Conservation (phyloP, 495 filamentous ascomycete species). For the Daldinia loculata region DNA sequence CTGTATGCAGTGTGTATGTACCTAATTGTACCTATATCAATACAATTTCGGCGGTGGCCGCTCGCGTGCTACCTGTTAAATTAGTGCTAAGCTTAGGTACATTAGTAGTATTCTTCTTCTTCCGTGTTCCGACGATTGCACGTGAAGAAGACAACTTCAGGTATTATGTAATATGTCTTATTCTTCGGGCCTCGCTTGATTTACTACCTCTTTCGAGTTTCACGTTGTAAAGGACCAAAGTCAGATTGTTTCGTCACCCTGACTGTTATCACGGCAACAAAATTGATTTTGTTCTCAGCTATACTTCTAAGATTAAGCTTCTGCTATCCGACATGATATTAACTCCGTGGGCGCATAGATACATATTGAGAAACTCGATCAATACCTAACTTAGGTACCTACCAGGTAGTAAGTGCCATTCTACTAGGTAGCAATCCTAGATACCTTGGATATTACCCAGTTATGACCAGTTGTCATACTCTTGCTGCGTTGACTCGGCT, state of each 20-base stretch:
- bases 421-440: too few relatives aligned
- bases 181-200: too few relatives aligned
- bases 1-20: neutral
- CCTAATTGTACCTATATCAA: constrained; percentile 7
- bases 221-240: neutral
- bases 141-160: constrained; percentile 29
- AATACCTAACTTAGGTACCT: too few relatives aligned
- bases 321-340: neutral
- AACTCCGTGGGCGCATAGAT: neutral
- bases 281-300: neutral
- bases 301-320: neutral
- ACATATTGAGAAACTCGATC: neutral
- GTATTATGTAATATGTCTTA: neutral
- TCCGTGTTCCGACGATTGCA: constrained; percentile 18
- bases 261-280: neutral
- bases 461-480: constrained; percentile 40
- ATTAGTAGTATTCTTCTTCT: neutral
- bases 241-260: neutral
- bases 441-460: neutral
- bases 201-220: too few relatives aligned
- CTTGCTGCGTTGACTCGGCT: constrained; percentile 22
- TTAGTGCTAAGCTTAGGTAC: constrained; percentile 21
- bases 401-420: too few relatives aligned
- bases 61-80: constrained; percentile 24
- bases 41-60: constrained; percentile 19